Percentiles rank a stretch among this genome's conserved stretches.
Evolutionary conservation across 352 stramenopile genomes (phyloP).

Genomic region (Ophiocytium majus): DNA sequence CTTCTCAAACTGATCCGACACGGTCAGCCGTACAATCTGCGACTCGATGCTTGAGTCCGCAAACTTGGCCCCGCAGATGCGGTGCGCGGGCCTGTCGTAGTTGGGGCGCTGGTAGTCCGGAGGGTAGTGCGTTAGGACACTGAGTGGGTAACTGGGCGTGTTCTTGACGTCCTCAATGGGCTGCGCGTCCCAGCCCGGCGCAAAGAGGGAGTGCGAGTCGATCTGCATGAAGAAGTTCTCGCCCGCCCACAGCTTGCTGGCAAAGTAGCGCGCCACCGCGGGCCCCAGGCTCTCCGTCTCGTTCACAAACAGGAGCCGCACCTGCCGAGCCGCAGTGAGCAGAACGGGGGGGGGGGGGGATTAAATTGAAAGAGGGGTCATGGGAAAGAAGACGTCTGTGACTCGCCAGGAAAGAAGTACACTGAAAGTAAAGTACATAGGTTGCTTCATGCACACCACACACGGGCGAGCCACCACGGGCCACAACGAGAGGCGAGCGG

Average conservation of each 20-base stretch:
- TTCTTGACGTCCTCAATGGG: constrained; percentile 51
- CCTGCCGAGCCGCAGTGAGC: too few species aligned
- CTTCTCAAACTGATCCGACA: constrained; percentile 2
- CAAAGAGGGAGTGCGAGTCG: constrained; percentile 72
- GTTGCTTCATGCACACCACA: too few species aligned
- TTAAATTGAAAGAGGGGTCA: too few species aligned
- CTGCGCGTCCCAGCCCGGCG: constrained; percentile 68
- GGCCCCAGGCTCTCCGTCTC: constrained; percentile 73
- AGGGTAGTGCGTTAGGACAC: constrained; percentile 58
- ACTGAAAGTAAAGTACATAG: too few species aligned
- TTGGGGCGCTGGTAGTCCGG: constrained; percentile 25
- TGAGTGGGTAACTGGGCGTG: constrained; percentile 53
- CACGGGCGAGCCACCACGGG: too few species aligned
- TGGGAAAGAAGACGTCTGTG: too few species aligned
- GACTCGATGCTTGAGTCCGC: constrained; percentile 64
- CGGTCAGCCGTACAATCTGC: constrained; percentile 65
- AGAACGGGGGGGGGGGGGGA: too few species aligned
- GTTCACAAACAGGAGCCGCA: constrained; percentile 70
- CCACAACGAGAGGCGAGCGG: too few species aligned
- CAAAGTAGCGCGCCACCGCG: constrained; percentile 63
- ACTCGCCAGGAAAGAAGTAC: too few species aligned
- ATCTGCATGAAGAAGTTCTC: constrained; percentile 72
- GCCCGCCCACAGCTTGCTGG: constrained; percentile 61
- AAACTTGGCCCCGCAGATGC: constrained; percentile 60
- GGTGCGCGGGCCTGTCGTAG: constrained; percentile 37